phyloP scores from a whole-genome alignment of 140 eudicot species.

The Erigeron philadelphicus region DNA sequence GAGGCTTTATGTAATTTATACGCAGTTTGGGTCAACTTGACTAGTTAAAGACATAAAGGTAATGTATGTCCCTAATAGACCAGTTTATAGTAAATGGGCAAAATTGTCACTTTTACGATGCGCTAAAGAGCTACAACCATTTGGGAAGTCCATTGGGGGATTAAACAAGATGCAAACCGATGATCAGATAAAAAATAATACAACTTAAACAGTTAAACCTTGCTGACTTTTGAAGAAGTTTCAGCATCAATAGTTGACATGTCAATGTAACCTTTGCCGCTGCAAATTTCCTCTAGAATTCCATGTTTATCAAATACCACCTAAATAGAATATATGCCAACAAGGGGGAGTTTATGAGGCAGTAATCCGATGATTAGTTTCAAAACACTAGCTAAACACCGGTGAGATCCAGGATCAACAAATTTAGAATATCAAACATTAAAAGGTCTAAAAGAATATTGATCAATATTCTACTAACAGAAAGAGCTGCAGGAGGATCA shows the following conservation, averaged over 20 bases:
- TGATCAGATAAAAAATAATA: neutral
- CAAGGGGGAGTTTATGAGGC: too few relatives aligned
- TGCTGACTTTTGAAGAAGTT: conserved; percentile 75
- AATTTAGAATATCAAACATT: conserved; percentile 1
- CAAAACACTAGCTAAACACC: neutral
- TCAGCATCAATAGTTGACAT: conserved; percentile 99
- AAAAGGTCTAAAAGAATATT: neutral
- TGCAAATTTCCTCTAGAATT: conserved; percentile 66
- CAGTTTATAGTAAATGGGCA: neutral
- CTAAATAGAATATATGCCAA: conserved; percentile 26
- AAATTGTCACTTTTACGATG: neutral
- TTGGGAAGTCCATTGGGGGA: conserved; percentile 4
- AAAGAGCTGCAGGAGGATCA: conserved; percentile 91
- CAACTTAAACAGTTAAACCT: conserved; percentile 59
- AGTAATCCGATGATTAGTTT: too few relatives aligned
- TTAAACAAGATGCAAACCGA: neutral
- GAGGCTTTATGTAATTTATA: too few relatives aligned
- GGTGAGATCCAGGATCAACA: neutral
- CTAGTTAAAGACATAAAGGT: neutral
- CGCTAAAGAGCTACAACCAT: neutral
- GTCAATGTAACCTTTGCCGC: conserved; percentile 87
- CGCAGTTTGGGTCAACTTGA: neutral
- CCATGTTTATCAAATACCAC: conserved; percentile 90
- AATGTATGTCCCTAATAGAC: neutral
- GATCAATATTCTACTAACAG: conserved; percentile 45